Base-by-base conservation (phyloP, 2,329 filamentous ascomycete species). In the Fusarium euwallaceae region DNA sequence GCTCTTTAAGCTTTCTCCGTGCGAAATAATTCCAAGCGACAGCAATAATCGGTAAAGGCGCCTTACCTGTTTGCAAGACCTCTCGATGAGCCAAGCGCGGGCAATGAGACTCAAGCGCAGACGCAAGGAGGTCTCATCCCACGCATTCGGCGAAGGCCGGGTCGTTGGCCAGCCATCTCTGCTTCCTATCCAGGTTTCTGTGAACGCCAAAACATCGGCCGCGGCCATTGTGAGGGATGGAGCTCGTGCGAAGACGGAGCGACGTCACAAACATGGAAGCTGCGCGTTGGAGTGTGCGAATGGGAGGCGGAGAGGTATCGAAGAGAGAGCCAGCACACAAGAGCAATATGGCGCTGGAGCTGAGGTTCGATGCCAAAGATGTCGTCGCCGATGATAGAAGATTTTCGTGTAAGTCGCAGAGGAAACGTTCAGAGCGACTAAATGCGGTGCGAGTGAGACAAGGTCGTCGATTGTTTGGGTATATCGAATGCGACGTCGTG, bases 181-280 rank as follows among this genome's bases (percentile, higher is more conserved):
- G 81, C 78, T 83, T 84, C 78, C 82, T 82, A 79, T 82, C 83
- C 82, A 85, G 81, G 79, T 81, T 80, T 81, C 83, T 81, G 80
- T 83, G 76, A 82, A 83, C 73, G 81, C 80, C 81, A 86, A 79
- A 83, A 88, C 83, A 76, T 84, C 83, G 83, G 84, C 85, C 81
- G 87, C 82, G 82, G 88, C 88, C 88, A 90, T 90, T 81, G 79
- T 88, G 86, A 81, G 81, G 84, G 82, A 84, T 82, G 78, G 82
- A 84, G 81, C 84, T 87, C 82, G 82, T 85, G 76, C 80, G 79
- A 78, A 84, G 79, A 81, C 81, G 79, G 76, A 76, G 76, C 75
- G 81, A 78, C 82, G 82, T 84, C 82, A 84, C 81, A 88, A 85
- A 85, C 88, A 90, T 90, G 87, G 86, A 86, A 84, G 84, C 86